Percentiles rank a stretch among this genome's conserved stretches.
These are phyloP conservation scores for Zasmidium cellare DNA, from an alignment of 2,329 filamentous ascomycete species.

Conservation along the genomic window DNA sequence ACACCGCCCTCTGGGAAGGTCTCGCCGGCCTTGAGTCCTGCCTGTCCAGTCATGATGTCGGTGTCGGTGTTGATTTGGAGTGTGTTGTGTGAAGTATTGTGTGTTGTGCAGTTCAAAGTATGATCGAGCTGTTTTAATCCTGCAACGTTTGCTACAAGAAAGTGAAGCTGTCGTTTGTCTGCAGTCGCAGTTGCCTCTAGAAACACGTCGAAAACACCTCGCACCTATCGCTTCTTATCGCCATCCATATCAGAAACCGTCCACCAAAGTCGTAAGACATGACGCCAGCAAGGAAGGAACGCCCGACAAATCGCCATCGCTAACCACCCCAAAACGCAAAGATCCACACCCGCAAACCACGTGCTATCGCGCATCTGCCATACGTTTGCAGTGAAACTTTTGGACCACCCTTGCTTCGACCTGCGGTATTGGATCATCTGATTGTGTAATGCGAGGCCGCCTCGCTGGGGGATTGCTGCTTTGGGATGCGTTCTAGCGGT, in stretches of 20 bases:
- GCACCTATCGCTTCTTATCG: not conserved
- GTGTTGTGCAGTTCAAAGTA: not conserved
- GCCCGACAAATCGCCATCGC: not conserved
- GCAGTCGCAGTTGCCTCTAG: too few species aligned
- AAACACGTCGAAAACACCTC: not conserved
- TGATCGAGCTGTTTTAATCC: too few species aligned
- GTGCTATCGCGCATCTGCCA: not conserved
- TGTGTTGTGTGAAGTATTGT: not conserved
- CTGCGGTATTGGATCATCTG: not conserved
- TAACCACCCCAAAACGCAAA: not conserved
- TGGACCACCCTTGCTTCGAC: not conserved
- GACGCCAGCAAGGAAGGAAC: not conserved
- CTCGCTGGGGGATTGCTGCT: not conserved
- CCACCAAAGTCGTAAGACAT: not conserved
- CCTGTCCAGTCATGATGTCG: slow-evolving; percentile 10
- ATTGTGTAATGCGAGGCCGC: not conserved
- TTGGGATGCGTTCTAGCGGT: not conserved
- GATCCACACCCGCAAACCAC: not conserved
- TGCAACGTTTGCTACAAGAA: too few species aligned
- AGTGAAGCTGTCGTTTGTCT: too few species aligned
- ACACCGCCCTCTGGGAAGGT: slow-evolving; percentile 22
- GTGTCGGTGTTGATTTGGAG: not conserved
- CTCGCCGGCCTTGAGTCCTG: slow-evolving; percentile 23
- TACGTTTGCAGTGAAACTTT: too few species aligned
- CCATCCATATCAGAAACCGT: not conserved